Conservation (phyloP, 306 rosid species). For the Prunus mira region DNA sequence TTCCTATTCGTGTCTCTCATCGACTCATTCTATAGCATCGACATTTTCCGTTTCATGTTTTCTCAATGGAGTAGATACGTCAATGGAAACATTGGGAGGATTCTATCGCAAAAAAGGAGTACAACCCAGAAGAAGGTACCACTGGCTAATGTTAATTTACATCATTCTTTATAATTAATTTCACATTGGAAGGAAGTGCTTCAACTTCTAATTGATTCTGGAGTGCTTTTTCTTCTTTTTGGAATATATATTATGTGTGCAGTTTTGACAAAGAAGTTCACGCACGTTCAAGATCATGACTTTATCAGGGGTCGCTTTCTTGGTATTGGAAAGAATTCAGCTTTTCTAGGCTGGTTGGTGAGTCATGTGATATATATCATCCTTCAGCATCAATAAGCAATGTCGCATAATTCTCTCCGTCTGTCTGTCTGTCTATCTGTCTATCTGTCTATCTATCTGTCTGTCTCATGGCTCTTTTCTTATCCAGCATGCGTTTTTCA, state of each 20-base stretch:
- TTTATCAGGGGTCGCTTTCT: constrained; percentile 27
- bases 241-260: neutral
- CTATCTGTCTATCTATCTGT: neutral
- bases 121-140: constrained; percentile 24
- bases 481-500: constrained; percentile 31
- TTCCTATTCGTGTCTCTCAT: neutral
- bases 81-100: constrained; percentile 40
- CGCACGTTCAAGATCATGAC: constrained; percentile 26
- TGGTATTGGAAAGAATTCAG: constrained; percentile 29
- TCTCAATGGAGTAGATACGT: constrained; percentile 24
- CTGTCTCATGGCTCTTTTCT: neutral
- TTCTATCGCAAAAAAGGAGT: constrained; percentile 22
- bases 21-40: too few relatives aligned
- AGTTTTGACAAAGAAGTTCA: constrained; percentile 28
- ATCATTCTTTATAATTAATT: too few relatives aligned
- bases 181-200: too few relatives aligned
- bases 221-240: too few relatives aligned
- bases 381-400: too few relatives aligned
- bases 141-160: neutral
- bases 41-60: too few relatives aligned
- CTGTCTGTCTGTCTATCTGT: neutral
- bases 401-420: neutral
- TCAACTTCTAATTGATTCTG: too few relatives aligned
- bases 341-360: constrained; percentile 34
- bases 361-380: neutral